Evolutionary conservation across 2,329 filamentous ascomycete species (phyloP), one percentile per base, ranked within the genome.

Genomic region (Magnaporthiopsis incrustans): DNA sequence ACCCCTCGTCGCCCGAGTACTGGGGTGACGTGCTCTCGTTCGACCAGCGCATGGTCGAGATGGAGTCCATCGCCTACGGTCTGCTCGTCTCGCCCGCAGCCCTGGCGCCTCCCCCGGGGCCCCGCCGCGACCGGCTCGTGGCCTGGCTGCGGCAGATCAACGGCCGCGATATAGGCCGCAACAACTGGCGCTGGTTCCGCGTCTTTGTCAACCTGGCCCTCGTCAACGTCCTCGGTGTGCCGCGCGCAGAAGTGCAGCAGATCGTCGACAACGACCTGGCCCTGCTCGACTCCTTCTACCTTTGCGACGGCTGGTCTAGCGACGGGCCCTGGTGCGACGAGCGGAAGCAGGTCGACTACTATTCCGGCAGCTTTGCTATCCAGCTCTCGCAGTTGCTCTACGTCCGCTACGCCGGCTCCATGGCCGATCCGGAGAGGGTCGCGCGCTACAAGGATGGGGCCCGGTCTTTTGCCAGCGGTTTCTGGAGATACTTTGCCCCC

Each of bases 41-140:
- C 26, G 81, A 84, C 61, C 82, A 84, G 67, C 70, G 80, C 2
- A 84, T 84, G 81, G 82, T 84, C 0, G 82, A 84, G 67, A 77
- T 80, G 57, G 81, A 84, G 67, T 79, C 80, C 32, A 74, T 84
- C 4, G 76, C 79, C 0, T 82, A 79, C 67, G 79, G 80, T 0
- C 70, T 84, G 1, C 72, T 84, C 0, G 70, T 73, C 3, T 77
- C 79, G 0, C 80, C 81, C 1, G 68, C 73, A 4, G 68, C 71
- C 2, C 77, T 80, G 66, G 72, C 71, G 12, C 38, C 27, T 11
- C 26, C 44, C 2, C 7, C 56, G 1, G 44, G 32, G 1, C 26
- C 44, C 22, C 60, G 60, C 26, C 60, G 76, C 38, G 22, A 38
- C 0, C 78, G 80, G 15, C 22, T 68, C 15, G 58, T 62, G 4